Conservation (phyloP, 176 grass and related monocot genomes). For the Eleusine indica region DNA sequence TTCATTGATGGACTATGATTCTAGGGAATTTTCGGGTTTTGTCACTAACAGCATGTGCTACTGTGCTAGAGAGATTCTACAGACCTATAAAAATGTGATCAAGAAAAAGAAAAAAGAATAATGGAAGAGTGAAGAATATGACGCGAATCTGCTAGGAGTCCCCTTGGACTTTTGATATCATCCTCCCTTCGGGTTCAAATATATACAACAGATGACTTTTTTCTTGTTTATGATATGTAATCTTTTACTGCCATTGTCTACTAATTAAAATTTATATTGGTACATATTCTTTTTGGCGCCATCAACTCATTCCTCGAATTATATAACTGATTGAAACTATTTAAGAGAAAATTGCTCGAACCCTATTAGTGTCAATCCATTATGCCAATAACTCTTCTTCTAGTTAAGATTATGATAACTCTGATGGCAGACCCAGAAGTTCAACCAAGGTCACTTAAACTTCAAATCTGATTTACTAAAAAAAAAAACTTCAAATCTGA, state of each 20-base stretch:
- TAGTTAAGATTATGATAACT: not conserved
- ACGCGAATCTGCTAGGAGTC: not conserved
- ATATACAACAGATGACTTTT: not conserved
- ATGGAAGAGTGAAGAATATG: not conserved
- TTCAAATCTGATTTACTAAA: not conserved
- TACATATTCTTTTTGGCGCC: no score
- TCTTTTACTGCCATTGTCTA: not conserved
- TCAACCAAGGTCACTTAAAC: not conserved
- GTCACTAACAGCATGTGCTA: not conserved
- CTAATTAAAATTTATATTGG: no score
- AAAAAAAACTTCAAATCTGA: not conserved
- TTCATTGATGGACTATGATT: not conserved
- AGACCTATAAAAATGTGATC: not conserved
- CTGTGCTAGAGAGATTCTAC: not conserved
- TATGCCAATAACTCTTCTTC: not conserved
- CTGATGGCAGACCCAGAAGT: no score
- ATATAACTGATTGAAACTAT: not conserved
- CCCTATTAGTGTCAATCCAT: not conserved
- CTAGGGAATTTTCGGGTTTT: slow-evolving; percentile 6
- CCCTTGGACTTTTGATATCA: not conserved
- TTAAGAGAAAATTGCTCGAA: not conserved
- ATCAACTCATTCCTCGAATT: no score
- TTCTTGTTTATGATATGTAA: not conserved
- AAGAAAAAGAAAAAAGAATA: not conserved
- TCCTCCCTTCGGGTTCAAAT: not conserved